phyloP scores from a whole-genome alignment of 2,329 filamentous ascomycete genomes.

The Microcyclospora pomicola region DNA sequence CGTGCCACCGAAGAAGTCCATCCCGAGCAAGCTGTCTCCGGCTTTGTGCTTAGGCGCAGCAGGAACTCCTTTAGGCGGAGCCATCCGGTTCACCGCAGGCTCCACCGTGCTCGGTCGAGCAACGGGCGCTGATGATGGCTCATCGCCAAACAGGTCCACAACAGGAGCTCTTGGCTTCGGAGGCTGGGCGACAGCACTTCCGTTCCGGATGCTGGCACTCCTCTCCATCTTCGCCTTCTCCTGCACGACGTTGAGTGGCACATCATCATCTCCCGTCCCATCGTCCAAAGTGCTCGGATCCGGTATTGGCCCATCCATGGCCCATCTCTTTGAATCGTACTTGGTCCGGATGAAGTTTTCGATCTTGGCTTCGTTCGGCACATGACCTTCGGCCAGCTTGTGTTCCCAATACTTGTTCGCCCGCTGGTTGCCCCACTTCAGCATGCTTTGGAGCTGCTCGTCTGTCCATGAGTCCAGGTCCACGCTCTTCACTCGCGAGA shows the following conservation, averaged over 20 bases:
- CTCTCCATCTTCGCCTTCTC: slow-evolving; percentile 41
- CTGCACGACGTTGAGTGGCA: slow-evolving; percentile 53
- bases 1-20: slow-evolving; percentile 77
- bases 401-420: slow-evolving; percentile 99
- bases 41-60: slow-evolving; percentile 44
- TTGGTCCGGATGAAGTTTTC: slow-evolving; percentile 99
- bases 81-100: slow-evolving; percentile 46
- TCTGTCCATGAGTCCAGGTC: slow-evolving; percentile 98
- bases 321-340: slow-evolving; percentile 97
- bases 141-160: slow-evolving; percentile 72
- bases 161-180: slow-evolving; percentile 26
- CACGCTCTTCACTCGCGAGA: slow-evolving; percentile 94
- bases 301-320: slow-evolving; percentile 93
- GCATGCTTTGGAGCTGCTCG: slow-evolving; percentile 84
- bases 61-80: slow-evolving; percentile 14
- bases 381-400: slow-evolving; percentile 79
- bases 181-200: slow-evolving; percentile 9
- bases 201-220: slow-evolving; percentile 28
- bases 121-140: slow-evolving; percentile 39
- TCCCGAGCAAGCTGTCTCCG: slow-evolving; percentile 71
- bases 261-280: slow-evolving; percentile 59
- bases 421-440: slow-evolving; percentile 90
- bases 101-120: slow-evolving; percentile 61
- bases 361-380: slow-evolving; percentile 93
- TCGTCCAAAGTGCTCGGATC: slow-evolving; percentile 83